Conservation (phyloP, 164 flowering plant species). For the Litsea cubeba region DNA sequence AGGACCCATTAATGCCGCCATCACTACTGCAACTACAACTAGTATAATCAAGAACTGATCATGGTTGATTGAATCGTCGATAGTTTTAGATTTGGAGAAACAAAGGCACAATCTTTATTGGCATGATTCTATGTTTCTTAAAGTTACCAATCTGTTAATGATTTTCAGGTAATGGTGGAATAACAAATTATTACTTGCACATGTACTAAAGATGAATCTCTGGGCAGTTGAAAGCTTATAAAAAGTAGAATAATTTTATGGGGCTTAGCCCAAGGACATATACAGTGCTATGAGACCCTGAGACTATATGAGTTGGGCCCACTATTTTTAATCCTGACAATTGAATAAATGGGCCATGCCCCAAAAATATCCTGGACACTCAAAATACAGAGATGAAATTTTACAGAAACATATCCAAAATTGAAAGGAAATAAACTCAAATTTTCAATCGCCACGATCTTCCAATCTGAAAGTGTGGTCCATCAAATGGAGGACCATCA, state of each 20-base stretch:
- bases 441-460: no score
- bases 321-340: not conserved
- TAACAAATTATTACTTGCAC: not conserved
- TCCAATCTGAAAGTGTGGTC: not conserved
- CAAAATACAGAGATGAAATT: no score
- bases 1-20: not conserved
- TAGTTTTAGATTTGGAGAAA: not conserved
- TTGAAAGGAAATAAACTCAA: no score
- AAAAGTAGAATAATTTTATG: no score
- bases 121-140: slow-evolving; percentile 37
- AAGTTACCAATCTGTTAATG: slow-evolving; percentile 22
- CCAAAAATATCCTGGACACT: not conserved
- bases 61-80: slow-evolving; percentile 27
- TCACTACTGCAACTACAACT: slow-evolving; percentile 4
- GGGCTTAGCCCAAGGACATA: no score
- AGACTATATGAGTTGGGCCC: not conserved
- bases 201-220: not conserved
- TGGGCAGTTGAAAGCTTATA: no score
- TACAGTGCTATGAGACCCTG: not conserved
- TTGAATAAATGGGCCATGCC: not conserved
- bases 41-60: slow-evolving; percentile 26
- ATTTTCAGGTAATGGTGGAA: slow-evolving; percentile 5
- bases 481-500: not conserved
- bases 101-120: slow-evolving; percentile 12
- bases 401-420: no score